phyloP scores from a whole-genome alignment of 140 eudicot genomes.

The Bidens hawaiensis region DNA sequence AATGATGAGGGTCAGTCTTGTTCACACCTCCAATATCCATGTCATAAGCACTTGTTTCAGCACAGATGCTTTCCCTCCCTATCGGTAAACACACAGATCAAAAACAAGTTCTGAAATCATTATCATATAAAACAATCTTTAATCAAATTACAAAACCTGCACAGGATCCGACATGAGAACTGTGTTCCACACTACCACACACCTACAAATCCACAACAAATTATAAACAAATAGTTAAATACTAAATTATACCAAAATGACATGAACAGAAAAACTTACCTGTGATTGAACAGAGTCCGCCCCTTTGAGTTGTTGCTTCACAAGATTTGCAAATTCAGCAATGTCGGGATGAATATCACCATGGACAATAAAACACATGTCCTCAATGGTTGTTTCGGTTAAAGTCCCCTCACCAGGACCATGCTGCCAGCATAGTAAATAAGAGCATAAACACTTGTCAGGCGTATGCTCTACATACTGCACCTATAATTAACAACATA shows the following conservation, averaged over 20 bases:
- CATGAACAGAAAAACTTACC: slow-evolving; percentile 33
- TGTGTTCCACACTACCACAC: slow-evolving; percentile 16
- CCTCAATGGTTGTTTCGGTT: slow-evolving; percentile 32
- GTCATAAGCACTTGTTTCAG: slow-evolving; percentile 28
- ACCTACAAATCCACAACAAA: slow-evolving; percentile 33
- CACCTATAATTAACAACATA: slow-evolving; percentile 36
- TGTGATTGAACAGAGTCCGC: slow-evolving; percentile 16
- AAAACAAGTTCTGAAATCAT: background rate
- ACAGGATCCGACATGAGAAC: background rate
- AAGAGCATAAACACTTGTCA: slow-evolving; percentile 51
- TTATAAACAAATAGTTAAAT: background rate
- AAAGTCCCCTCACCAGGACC: slow-evolving; percentile 52
- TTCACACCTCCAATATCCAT: slow-evolving; percentile 48
- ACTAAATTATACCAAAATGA: background rate
- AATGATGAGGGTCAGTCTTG: slow-evolving; percentile 24
- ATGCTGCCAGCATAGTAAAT: slow-evolving; percentile 58
- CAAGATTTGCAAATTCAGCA: slow-evolving; percentile 30
- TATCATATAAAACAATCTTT: background rate
- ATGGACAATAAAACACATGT: slow-evolving; percentile 30
- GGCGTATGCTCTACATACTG: slow-evolving; percentile 38
- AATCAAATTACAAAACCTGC: slow-evolving; percentile 28
- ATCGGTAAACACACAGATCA: background rate
- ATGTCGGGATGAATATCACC: slow-evolving; percentile 31
- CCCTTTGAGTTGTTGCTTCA: slow-evolving; percentile 32
- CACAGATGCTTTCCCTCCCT: slow-evolving; percentile 17